Percentiles rank a stretch among this genome's conserved stretches.
Conservation (phyloP, 139 green algal species). For the Tetratostichococcus sp. region DNA sequence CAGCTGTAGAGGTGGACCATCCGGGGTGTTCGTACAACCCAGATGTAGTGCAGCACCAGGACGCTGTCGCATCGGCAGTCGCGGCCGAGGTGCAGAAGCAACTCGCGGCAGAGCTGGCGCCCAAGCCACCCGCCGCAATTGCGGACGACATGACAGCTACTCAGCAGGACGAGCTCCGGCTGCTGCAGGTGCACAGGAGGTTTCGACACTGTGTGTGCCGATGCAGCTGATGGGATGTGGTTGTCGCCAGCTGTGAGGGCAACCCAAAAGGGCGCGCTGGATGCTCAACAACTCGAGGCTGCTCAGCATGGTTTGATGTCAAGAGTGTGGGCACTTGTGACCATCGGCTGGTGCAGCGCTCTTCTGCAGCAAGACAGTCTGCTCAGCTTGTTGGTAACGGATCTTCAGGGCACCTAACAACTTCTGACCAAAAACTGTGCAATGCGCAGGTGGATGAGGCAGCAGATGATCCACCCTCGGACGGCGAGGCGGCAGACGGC, state of each 20-base stretch:
- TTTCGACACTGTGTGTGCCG: too few species aligned
- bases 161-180: conserved; percentile 38
- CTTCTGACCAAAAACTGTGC: too few species aligned
- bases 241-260: too few species aligned
- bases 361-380: neutral
- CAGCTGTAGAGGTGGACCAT: conserved; percentile 61
- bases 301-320: too few species aligned
- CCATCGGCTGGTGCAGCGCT: neutral
- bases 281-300: too few species aligned
- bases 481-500: neutral
- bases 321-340: too few species aligned
- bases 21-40: conserved; percentile 87
- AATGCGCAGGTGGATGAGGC: neutral
- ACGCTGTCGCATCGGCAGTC: conserved; percentile 74
- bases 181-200: conserved; percentile 39
- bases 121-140: conserved; percentile 7
- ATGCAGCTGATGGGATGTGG: too few species aligned
- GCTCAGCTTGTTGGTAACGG: too few species aligned
- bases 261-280: too few species aligned
- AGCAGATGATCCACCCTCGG: neutral
- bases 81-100: conserved; percentile 68
- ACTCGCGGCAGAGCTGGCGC: conserved; percentile 25
- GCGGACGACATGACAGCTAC: conserved; percentile 23
- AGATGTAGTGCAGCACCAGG: conserved; percentile 60
- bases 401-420: too few species aligned